Percentiles rank a stretch among this genome's conserved stretches.
These are phyloP conservation scores for Psilocybe subaeruginosa DNA, from an alignment of 768 basidiomycete species.

Conservation along the genomic window DNA sequence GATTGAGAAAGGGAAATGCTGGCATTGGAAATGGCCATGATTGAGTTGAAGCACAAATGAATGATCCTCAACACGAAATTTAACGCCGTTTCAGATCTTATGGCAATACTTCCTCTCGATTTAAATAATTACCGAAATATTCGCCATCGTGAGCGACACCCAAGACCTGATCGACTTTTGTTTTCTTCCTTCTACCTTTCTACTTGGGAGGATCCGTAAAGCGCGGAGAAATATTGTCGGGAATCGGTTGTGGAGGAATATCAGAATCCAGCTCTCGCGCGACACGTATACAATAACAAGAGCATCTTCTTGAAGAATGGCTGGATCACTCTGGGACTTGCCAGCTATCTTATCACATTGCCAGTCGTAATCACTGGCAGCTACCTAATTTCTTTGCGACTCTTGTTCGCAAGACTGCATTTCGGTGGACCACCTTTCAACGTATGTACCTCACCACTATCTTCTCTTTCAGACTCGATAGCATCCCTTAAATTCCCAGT, in stretches of 20 bases:
- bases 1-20: background rate
- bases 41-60: background rate
- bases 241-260: background rate
- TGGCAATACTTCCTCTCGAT: background rate
- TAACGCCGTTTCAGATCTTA: background rate
- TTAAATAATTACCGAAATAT: background rate
- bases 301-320: background rate
- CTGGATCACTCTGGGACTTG: background rate
- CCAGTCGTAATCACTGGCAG: background rate
- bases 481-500: no score
- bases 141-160: background rate
- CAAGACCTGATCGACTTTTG: background rate
- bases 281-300: background rate
- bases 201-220: slow-evolving; percentile 4
- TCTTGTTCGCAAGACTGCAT: background rate
- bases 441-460: background rate
- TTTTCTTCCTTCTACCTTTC: background rate
- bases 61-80: background rate
- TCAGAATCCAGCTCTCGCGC: background rate
- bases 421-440: background rate
- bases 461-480: background rate
- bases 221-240: background rate
- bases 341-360: background rate
- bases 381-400: background rate
- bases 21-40: background rate